Conservation (phyloP, 192 early-diverging fungal genomes). For the Entomortierella lignicola region DNA sequence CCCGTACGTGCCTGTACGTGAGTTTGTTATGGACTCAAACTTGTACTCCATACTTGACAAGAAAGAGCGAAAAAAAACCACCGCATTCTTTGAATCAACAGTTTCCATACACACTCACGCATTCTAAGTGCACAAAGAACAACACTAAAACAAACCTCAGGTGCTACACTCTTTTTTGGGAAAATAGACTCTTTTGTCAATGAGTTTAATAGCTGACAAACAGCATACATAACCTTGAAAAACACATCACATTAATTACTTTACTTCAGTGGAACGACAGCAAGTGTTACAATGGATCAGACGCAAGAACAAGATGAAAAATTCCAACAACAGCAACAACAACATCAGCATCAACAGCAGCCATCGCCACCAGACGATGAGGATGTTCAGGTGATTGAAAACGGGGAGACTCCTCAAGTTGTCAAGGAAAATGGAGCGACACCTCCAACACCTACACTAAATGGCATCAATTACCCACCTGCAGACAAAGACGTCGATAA, state of each 20-base stretch:
- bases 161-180: no score
- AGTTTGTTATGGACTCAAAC: background rate
- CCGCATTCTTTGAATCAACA: no score
- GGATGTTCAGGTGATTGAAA: background rate
- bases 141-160: no score
- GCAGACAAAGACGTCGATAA: slow-evolving; percentile 39
- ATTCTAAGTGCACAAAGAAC: no score
- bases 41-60: background rate
- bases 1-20: background rate
- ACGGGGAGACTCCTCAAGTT: slow-evolving; percentile 1
- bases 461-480: slow-evolving; percentile 52
- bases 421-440: slow-evolving; percentile 8
- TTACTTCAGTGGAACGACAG: background rate
- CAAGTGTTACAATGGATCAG: slow-evolving; percentile 18
- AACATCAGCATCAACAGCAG: slow-evolving; percentile 25
- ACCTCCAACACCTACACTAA: slow-evolving; percentile 10
- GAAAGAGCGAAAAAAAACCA: no score
- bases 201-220: no score
- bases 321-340: slow-evolving; percentile 3
- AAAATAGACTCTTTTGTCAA: no score
- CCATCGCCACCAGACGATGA: slow-evolving; percentile 39
- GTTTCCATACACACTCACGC: no score
- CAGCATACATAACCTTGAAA: background rate
- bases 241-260: background rate
- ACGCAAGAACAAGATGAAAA: slow-evolving; percentile 16